phyloP scores from a whole-genome alignment of 1,139 yeast genomes.

The Lodderomyces orthopsilosis region DNA sequence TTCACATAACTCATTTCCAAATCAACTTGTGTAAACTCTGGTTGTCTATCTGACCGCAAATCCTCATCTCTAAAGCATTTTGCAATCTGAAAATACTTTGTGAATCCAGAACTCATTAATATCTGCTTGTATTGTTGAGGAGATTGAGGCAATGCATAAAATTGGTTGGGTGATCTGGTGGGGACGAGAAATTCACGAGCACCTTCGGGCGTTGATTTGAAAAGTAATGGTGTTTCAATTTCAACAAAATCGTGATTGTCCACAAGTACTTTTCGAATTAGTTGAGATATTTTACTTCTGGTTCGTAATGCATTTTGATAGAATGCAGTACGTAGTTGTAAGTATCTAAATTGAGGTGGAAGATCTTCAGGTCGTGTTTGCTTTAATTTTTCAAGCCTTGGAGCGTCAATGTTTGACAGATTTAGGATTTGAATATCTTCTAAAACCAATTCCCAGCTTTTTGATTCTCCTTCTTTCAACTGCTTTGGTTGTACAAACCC shows the following conservation, averaged over 20 bases:
- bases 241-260: conserved; percentile 61
- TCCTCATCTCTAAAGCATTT: conserved; percentile 96
- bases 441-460: conserved; percentile 51
- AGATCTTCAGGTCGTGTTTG: conserved; percentile 48
- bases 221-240: conserved; percentile 87
- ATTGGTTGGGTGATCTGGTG: conserved; percentile 59
- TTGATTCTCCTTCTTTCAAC: conserved; percentile 13
- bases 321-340: conserved; percentile 67
- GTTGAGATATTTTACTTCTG: conserved; percentile 59
- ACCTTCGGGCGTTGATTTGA: conserved; percentile 97
- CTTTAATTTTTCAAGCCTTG: conserved; percentile 65
- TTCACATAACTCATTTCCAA: conserved; percentile 86
- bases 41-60: conserved; percentile 90
- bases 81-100: conserved; percentile 85
- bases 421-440: conserved; percentile 56
- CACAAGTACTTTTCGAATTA: conserved; percentile 50
- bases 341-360: conserved; percentile 78
- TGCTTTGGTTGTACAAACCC: conserved; percentile 49
- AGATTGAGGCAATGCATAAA: conserved; percentile 93
- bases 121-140: conserved; percentile 97
- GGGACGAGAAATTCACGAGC: conserved; percentile 96
- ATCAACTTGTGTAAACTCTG: conserved; percentile 95
- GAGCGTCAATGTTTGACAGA: conserved; percentile 61
- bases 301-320: conserved; percentile 59
- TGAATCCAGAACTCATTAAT: conserved; percentile 89